These are phyloP conservation scores for Caloboletus firmus DNA, from an alignment of 1,284 basidiomycete species.

Conservation along the genomic window DNA sequence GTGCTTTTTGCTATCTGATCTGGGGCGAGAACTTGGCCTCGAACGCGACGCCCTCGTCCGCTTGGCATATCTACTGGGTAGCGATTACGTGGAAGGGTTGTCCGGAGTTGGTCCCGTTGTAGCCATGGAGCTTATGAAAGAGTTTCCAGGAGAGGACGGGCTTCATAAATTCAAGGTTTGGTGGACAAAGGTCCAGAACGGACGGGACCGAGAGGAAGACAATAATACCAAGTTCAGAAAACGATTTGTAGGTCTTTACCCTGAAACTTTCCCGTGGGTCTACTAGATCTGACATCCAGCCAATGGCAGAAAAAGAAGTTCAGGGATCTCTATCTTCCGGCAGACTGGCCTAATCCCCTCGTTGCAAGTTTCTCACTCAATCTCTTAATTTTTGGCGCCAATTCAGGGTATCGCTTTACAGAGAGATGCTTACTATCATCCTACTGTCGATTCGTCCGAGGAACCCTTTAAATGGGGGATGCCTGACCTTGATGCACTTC, in stretches of 20 bases:
- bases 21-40: conserved; percentile 86
- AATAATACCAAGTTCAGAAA: conserved; percentile 75
- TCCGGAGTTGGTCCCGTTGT: conserved; percentile 93
- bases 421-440: conserved; percentile 92
- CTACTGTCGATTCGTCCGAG: conserved; percentile 86
- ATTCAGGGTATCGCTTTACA: conserved; percentile 32
- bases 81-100: conserved; percentile 98
- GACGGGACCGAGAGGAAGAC: conserved; percentile 76
- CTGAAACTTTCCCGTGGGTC: background rate
- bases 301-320: conserved; percentile 81
- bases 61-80: conserved; percentile 92
- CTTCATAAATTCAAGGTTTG: conserved; percentile 87
- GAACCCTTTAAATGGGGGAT: conserved; percentile 98
- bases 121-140: conserved; percentile 91
- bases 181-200: conserved; percentile 95
- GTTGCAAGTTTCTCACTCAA: conserved; percentile 58
- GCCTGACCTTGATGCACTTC: conserved; percentile 89
- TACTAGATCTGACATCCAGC: conserved; percentile 17
- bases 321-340: conserved; percentile 75
- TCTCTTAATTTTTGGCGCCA: background rate
- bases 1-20: conserved; percentile 85
- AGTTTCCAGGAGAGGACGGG: conserved; percentile 85
- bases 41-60: conserved; percentile 85
- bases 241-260: conserved; percentile 69
- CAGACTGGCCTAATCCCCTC: conserved; percentile 87